These are phyloP conservation scores for Umbelopsis vinacea DNA, from an alignment of 192 early-diverging fungal genomes.

Conservation along the genomic window DNA sequence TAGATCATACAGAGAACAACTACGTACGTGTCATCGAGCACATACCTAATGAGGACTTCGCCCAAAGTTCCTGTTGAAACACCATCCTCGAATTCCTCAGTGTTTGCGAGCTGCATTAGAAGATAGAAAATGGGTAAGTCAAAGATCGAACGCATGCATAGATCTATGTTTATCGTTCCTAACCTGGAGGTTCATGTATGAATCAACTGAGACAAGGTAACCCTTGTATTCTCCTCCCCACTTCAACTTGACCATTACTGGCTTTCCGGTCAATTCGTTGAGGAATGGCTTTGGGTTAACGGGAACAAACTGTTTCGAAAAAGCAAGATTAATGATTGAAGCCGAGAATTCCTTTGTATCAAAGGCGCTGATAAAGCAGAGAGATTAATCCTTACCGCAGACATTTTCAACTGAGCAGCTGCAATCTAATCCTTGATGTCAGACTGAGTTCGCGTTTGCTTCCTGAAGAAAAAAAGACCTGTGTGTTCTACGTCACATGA, in stretches of 20 bases:
- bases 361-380: not conserved
- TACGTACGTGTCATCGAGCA: not conserved
- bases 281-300: slow-evolving; percentile 99
- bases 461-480: not conserved
- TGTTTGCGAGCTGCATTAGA: slow-evolving; percentile 77
- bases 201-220: slow-evolving; percentile 85
- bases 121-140: slow-evolving; percentile 18
- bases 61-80: slow-evolving; percentile 84
- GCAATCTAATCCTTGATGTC: not conserved
- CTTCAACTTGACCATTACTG: slow-evolving; percentile 93
- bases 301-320: slow-evolving; percentile 71
- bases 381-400: not conserved
- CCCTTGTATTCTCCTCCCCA: slow-evolving; percentile 99
- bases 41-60: slow-evolving; percentile 87
- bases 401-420: slow-evolving; percentile 2
- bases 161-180: too few relatives aligned
- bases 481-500: not conserved
- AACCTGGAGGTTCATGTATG: slow-evolving; percentile 98
- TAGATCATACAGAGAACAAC: not conserved
- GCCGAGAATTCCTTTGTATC: not conserved
- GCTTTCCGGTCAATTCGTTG: slow-evolving; percentile 88
- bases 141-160: not conserved
- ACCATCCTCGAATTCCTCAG: slow-evolving; percentile 96
- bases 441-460: slow-evolving; percentile 17
- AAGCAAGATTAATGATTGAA: not conserved